Base-by-base conservation (phyloP, 257 asterid species). In the Plantago ovata region DNA sequence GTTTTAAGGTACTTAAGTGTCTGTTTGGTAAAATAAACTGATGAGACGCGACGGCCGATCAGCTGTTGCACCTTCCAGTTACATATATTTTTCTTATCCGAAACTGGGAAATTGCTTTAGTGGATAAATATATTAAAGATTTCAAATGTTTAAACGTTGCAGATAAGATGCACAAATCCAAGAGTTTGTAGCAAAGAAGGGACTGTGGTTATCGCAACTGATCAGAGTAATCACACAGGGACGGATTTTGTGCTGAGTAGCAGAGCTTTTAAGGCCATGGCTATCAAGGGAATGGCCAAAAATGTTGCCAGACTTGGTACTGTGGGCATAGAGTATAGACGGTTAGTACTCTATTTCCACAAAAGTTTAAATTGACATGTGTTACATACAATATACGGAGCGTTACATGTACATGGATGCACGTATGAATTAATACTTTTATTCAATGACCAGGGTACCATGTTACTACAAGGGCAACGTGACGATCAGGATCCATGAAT, bases 171-270 rank as follows among this genome's bases (percentile, higher is more conserved):
- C 68, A 84, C 66, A 64, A 45, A 84, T 55, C 41, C 53, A 18
- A 51, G 41, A 3, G 9, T 81, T 8, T 89, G 97, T 15, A 77
- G 78, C 0, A 61, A 77, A 10, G 48, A 46, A 20, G 97, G 97
- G 65, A 69, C 75, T 4, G 57, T 43, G 2, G 75, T 86, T 46
- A 47, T 78, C 1, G 92, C 78, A 32, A 84, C 80, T 5, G 95
- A 85, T 68, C 60, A 13, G n/a, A 84, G 78, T 71, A 45, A 14
- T 2, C 18, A 11, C 36, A 81, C 78, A 51, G 11, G 62, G 41
- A 81, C 97, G 0, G 94, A 74, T 60, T 89, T 89, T 36, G 95
- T 89, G 47, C 36, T 89, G 61, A 84, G 87, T 67, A 74, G 77
- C 77, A 71, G 84, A 58, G 94, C 84, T 39, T 86, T 89, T 68